Percentiles rank a stretch among this genome's conserved stretches.
phyloP scores from a whole-genome alignment of 805 yeast genomes.

The Zygotorulaspora chibaensis region DNA sequence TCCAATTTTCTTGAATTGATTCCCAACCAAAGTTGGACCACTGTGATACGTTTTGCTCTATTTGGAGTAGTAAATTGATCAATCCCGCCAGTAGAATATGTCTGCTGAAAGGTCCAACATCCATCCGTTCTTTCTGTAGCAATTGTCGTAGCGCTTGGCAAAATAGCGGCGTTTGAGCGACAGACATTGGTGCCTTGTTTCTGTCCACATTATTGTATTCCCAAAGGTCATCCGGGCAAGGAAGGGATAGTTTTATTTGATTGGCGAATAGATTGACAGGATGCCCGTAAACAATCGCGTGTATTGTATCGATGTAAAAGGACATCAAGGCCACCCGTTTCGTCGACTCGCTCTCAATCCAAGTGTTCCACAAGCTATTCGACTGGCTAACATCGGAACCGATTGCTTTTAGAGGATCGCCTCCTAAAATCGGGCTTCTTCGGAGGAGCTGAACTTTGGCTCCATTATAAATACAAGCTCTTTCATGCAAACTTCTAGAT shows the following conservation, averaged over 20 bases:
- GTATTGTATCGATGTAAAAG: slow-evolving; percentile 71
- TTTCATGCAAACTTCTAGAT: slow-evolving; percentile 61
- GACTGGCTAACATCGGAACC: slow-evolving; percentile 9
- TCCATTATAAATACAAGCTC: slow-evolving; percentile 79
- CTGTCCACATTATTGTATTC: slow-evolving; percentile 35
- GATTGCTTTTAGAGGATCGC: slow-evolving; percentile 43
- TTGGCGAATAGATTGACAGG: slow-evolving; percentile 47
- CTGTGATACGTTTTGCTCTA: slow-evolving; percentile 12
- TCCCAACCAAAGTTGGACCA: slow-evolving; percentile 13
- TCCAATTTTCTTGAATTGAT: slow-evolving; percentile 9
- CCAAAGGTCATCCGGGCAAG: slow-evolving; percentile 60
- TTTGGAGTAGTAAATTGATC: slow-evolving; percentile 10
- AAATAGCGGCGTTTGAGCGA: slow-evolving; percentile 11
- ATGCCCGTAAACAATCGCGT: slow-evolving; percentile 71
- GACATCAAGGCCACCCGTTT: slow-evolving; percentile 74
- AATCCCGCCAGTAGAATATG: slow-evolving; percentile 10
- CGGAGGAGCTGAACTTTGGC: slow-evolving; percentile 69
- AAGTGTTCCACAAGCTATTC: slow-evolving; percentile 25
- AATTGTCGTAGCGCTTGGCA: slow-evolving; percentile 8
- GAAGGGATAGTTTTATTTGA: slow-evolving; percentile 54
- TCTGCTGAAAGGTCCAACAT: slow-evolving; percentile 9
- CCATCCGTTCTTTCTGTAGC: slow-evolving; percentile 5
- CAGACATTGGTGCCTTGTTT: slow-evolving; percentile 8
- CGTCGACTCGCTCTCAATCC: slow-evolving; percentile 74
- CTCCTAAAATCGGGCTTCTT: slow-evolving; percentile 67